phyloP scores from a whole-genome alignment of 768 basidiomycete species.

The Termitomyces bulborhizus region DNA sequence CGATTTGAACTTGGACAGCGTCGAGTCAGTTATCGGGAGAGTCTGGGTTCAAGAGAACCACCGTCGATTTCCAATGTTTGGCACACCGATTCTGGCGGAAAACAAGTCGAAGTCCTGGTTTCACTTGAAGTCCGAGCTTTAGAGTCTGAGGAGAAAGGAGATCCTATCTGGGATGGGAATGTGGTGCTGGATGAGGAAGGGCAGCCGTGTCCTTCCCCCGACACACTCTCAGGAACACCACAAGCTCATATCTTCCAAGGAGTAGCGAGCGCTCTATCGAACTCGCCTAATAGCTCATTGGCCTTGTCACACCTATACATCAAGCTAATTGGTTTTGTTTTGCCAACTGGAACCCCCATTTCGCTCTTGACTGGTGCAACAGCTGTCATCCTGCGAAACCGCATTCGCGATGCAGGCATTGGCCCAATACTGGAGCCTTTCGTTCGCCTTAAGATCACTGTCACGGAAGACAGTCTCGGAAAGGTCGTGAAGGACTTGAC shows the following conservation, averaged over 20 bases:
- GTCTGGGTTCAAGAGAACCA: constrained; percentile 27
- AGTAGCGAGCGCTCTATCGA: constrained; percentile 64
- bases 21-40: constrained; percentile 78
- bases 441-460: constrained; percentile 59
- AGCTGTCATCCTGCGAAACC: constrained; percentile 56
- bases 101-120: constrained; percentile 42
- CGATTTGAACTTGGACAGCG: constrained; percentile 73
- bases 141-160: constrained; percentile 48
- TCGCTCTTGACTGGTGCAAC: constrained; percentile 61
- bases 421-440: constrained; percentile 81
- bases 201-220: constrained; percentile 44
- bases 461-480: constrained; percentile 63
- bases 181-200: constrained; percentile 54
- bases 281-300: constrained; percentile 72
- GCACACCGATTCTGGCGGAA: constrained; percentile 61
- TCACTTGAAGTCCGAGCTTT: constrained; percentile 52
- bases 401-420: constrained; percentile 54
- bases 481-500: constrained; percentile 81
- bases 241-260: constrained; percentile 59
- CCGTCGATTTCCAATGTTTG: constrained; percentile 38
- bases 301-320: constrained; percentile 62
- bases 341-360: constrained; percentile 36
- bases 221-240: constrained; percentile 41
- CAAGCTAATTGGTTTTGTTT: constrained; percentile 38
- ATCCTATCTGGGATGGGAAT: constrained; percentile 75